Base-by-base conservation (phyloP, 139 green algal species). In the Deuterostichococcus epilithicus region DNA sequence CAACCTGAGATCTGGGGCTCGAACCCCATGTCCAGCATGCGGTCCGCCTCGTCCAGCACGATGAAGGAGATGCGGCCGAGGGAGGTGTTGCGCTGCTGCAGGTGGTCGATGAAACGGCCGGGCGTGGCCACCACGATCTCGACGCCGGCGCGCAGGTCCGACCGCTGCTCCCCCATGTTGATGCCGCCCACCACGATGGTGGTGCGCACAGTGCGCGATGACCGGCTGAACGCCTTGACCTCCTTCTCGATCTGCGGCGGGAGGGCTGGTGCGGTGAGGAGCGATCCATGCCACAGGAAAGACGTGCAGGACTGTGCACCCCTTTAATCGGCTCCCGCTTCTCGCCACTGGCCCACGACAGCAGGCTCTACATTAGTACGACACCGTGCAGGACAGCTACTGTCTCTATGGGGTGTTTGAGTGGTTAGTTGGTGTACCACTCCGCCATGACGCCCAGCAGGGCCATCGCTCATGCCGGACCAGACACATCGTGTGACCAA, bases 21-120 rank as follows among this genome's bases (percentile, higher is more conserved):
- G 74, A 98, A 98, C 8, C 94, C 94, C 94, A 98, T 98, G 76
- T 98, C 94, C 47, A 98, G 86, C 94, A 98, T 98, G 63, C 94
- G 85, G 76, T 98, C 94, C n/a, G 94, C 94, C 85, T 98, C 94
- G 80, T 98, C 94, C 70, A 98, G 76, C 71, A 98, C 93, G 30
- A 98, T 84, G 76, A 96, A 98, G 30, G 85, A 86, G 5, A 94
- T 82, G 33, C 91, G 86, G 63, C 75, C 74, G 70, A 97, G 77
- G 80, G 85, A 91, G 45, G 92, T 94, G 83, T 91, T 90, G 72
- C 85, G 78, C 77, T 85, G 82, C 81, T 97, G 89, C 67, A 97
- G 76, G 75, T 97, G 92, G 74, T 97, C 93, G 77, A 96, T 94
- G 76, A 97, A 91, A 35, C 93, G 89, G 0, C 93, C 93, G 13